Evolutionary conservation across 179 eudicot species (phyloP).

Genomic region (Patellifolia procumbens): DNA sequence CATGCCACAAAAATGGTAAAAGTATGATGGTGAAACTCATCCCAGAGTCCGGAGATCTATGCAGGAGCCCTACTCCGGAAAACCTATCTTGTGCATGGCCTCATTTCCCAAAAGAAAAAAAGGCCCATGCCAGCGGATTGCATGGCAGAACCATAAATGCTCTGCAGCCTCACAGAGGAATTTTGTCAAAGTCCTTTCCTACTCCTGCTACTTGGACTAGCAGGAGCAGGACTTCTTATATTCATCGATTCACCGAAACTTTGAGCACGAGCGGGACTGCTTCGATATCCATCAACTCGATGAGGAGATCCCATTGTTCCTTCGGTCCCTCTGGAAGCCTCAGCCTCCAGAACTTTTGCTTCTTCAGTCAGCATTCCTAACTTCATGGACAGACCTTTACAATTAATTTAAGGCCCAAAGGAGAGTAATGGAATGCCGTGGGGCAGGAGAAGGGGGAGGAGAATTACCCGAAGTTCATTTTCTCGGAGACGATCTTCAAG

Average conservation of each 20-base stretch:
- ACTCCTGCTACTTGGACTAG: conserved; percentile 56
- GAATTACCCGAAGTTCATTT: conserved; percentile 76
- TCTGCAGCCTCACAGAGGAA: neutral
- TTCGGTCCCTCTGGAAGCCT: conserved; percentile 46
- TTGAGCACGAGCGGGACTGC: conserved; percentile 51
- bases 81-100: conserved; percentile 7
- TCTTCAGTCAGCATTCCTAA: conserved; percentile 67
- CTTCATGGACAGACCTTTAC: conserved; percentile 35
- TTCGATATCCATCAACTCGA: conserved; percentile 53
- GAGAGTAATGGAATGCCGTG: neutral
- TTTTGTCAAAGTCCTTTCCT: conserved; percentile 43
- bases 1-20: conserved; percentile 5
- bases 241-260: conserved; percentile 41
- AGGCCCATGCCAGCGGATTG: conserved; percentile 2
- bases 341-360: conserved; percentile 71
- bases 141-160: neutral
- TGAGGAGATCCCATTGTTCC: conserved; percentile 60
- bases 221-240: conserved; percentile 42
- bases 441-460: no score
- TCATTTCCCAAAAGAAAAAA: neutral
- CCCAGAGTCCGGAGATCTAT: neutral
- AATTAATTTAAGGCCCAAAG: neutral
- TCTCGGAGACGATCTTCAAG: conserved; percentile 78
- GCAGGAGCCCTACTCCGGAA: neutral
- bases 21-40: conserved; percentile 16